Evolutionary conservation across 163 green algal genomes (phyloP).

Genomic region (Chloroidium sp.): DNA sequence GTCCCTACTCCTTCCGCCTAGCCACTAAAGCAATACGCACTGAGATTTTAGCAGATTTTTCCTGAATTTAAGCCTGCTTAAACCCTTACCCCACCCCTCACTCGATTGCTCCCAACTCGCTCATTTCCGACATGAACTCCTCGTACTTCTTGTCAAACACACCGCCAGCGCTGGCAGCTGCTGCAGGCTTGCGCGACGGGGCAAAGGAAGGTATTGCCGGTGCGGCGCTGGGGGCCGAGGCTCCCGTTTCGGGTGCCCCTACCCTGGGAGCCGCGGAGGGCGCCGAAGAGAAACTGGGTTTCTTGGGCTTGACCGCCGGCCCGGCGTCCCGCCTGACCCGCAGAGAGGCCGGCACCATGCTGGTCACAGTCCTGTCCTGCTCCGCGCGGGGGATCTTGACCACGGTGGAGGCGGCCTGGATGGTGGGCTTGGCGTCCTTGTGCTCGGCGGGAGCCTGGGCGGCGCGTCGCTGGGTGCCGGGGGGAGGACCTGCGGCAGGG

Average conservation of each 20-base stretch:
- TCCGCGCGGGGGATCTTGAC: slow-evolving; percentile 40
- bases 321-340: slow-evolving; percentile 7
- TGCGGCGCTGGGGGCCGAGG: neutral
- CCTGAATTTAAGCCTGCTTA: no score
- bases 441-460: no score
- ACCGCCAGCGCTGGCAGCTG: neutral
- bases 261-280: neutral
- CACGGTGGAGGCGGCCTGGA: slow-evolving; percentile 52
- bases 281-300: neutral
- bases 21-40: no score
- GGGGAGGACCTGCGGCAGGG: slow-evolving; percentile 9
- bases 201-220: neutral
- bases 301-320: neutral
- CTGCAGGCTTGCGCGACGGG: neutral
- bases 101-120: slow-evolving; percentile 17
- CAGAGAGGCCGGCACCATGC: slow-evolving; percentile 24
- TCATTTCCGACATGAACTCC: slow-evolving; percentile 26
- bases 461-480: neutral
- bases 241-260: neutral
- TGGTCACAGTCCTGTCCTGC: slow-evolving; percentile 19
- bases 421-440: slow-evolving; percentile 25
- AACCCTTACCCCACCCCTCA: no score
- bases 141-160: slow-evolving; percentile 20
- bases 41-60: no score
- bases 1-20: no score